A percentile compares a stretch with the other conserved stretches of the same genome.
Evolutionary conservation across 2,329 filamentous ascomycete species (phyloP).

Genomic region (Whalleya microplaca): DNA sequence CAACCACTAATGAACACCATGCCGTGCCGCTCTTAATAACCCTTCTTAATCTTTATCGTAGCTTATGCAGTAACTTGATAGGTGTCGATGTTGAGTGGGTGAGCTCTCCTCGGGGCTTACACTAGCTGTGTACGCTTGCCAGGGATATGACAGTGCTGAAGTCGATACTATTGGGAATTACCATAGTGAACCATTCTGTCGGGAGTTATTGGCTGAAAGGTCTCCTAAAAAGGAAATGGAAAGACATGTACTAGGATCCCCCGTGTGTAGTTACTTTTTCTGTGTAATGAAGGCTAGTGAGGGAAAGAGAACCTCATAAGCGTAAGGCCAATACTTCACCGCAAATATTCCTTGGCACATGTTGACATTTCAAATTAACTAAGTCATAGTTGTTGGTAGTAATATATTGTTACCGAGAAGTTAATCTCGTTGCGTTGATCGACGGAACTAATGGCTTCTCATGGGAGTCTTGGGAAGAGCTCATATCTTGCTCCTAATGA

Average conservation of each 20-base stretch:
- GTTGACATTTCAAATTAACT: background rate
- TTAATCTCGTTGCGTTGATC: background rate
- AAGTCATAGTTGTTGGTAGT: background rate
- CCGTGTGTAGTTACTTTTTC: background rate
- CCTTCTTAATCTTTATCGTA: background rate
- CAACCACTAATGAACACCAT: background rate
- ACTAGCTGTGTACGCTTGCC: background rate
- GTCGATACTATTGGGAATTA: background rate
- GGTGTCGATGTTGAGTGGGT: background rate
- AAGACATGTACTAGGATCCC: background rate
- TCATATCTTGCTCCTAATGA: background rate
- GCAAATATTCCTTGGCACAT: background rate
- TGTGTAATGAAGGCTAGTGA: background rate
- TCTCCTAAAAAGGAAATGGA: background rate
- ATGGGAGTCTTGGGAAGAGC: background rate
- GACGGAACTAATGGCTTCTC: background rate
- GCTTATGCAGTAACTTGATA: background rate
- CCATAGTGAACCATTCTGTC: background rate
- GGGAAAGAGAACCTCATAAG: background rate
- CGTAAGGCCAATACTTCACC: background rate
- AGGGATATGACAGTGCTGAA: background rate
- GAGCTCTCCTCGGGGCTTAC: background rate
- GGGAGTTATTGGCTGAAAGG: background rate
- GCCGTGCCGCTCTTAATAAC: background rate
- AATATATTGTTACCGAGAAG: background rate